A percentile compares a stretch with the other conserved stretches of the same genome.
phyloP scores from a whole-genome alignment of 495 filamentous ascomycete genomes.

The Trichoderma parareesei region DNA sequence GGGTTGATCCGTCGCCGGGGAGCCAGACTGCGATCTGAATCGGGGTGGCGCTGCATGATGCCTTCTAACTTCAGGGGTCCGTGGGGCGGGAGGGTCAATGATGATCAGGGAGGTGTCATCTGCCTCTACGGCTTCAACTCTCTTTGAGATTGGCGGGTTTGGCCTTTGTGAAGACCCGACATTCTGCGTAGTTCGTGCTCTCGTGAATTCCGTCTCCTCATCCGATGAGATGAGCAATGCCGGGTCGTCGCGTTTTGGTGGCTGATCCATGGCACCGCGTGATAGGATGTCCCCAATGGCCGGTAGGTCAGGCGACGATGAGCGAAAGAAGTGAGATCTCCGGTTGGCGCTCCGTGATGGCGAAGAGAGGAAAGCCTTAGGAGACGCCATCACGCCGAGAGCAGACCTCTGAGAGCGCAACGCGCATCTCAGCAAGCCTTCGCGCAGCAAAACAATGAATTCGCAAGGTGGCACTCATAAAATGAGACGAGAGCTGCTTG shows the following conservation, averaged over 20 bases:
- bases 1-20: constrained; percentile 22
- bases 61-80: neutral
- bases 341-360: constrained; percentile 22
- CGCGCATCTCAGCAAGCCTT: constrained; percentile 27
- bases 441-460: constrained; percentile 21
- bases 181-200: neutral
- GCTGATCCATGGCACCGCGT: constrained; percentile 1
- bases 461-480: neutral
- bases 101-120: neutral
- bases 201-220: neutral
- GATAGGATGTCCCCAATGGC: constrained; percentile 32
- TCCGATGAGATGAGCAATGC: neutral
- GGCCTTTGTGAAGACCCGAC: neutral
- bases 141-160: neutral
- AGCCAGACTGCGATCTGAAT: neutral
- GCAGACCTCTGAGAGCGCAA: constrained; percentile 26
- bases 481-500: neutral
- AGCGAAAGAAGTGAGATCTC: constrained; percentile 26
- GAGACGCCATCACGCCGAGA: constrained; percentile 26
- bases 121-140: neutral
- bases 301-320: constrained; percentile 41
- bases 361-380: constrained; percentile 30
- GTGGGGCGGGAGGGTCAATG: neutral
- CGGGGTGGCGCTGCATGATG: neutral
- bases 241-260: neutral